Percentiles rank a stretch among this genome's conserved stretches.
Conservation (phyloP, 257 asterid species). For the Solanum etuberosum region DNA sequence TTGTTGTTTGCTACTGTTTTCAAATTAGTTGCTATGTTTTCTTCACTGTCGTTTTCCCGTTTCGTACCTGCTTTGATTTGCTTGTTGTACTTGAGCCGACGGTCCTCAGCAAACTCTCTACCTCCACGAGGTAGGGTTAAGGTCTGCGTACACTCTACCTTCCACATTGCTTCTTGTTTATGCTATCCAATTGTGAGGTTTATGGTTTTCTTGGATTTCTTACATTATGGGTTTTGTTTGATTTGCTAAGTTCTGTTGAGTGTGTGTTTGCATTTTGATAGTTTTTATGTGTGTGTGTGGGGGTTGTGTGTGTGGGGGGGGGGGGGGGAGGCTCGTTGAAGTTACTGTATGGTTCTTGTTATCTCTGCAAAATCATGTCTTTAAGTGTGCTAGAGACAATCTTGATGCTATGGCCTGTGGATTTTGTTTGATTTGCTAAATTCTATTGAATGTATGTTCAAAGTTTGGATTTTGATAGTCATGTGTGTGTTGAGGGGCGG, state of each 20-base stretch:
- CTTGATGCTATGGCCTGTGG: neutral
- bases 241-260: neutral
- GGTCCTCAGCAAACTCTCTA: neutral
- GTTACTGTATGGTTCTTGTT: neutral
- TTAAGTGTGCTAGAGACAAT: constrained; percentile 27
- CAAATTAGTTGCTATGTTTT: neutral
- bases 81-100: neutral
- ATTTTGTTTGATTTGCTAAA: neutral
- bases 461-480: neutral
- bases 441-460: neutral
- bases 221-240: neutral
- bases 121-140: neutral
- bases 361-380: constrained; percentile 50
- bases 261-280: neutral
- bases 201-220: neutral
- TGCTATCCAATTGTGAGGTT: neutral
- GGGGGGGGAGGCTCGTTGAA: neutral
- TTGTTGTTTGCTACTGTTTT: neutral
- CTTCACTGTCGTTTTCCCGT: neutral
- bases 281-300: neutral
- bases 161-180: neutral
- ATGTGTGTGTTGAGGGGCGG: neutral
- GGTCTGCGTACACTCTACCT: neutral
- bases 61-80: neutral
- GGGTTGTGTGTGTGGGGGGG: neutral